Percentiles rank a stretch among this genome's conserved stretches.
Evolutionary conservation across 176 grass and related monocot species (phyloP).

Genomic region (Bolboschoenus planiculmis): DNA sequence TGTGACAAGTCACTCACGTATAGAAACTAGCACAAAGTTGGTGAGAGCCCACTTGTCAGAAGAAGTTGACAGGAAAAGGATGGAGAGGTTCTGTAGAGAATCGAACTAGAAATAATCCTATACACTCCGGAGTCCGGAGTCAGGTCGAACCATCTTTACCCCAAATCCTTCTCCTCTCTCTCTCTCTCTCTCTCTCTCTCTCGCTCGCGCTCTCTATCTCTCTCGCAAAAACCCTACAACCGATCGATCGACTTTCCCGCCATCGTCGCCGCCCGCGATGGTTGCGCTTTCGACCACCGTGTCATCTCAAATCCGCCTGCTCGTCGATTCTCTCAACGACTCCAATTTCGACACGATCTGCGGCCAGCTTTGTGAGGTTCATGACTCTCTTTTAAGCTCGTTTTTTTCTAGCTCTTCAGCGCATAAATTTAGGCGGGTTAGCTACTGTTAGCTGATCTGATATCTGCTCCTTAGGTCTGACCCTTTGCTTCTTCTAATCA

Average conservation of each 20-base stretch:
- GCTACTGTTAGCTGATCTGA: neutral
- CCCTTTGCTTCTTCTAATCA: neutral
- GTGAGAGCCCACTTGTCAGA: neutral
- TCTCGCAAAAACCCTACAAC: conserved; percentile 20
- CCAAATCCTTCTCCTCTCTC: neutral
- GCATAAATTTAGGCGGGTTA: neutral
- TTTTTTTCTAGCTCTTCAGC: neutral
- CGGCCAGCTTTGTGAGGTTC: conserved; percentile 34
- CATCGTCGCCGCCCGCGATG: conserved; percentile 19
- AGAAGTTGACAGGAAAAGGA: neutral
- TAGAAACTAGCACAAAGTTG: too few species aligned
- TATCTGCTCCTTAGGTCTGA: neutral
- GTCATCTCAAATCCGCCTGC: conserved; percentile 46
- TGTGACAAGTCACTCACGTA: neutral
- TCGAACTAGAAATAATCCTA: neutral
- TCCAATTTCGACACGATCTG: conserved; percentile 40
- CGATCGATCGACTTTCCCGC: conserved; percentile 10
- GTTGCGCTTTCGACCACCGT: conserved; percentile 54
- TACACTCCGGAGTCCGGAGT: neutral
- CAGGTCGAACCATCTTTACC: neutral
- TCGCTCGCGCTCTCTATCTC: conserved; percentile 13
- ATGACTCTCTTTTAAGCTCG: neutral
- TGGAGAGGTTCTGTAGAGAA: neutral
- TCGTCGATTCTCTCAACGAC: conserved; percentile 44
- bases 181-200: neutral